A percentile compares a stretch with the other conserved stretches of the same genome.
Evolutionary conservation across 2,329 filamentous ascomycete genomes (phyloP).

Genomic region (Alternaria sp.): DNA sequence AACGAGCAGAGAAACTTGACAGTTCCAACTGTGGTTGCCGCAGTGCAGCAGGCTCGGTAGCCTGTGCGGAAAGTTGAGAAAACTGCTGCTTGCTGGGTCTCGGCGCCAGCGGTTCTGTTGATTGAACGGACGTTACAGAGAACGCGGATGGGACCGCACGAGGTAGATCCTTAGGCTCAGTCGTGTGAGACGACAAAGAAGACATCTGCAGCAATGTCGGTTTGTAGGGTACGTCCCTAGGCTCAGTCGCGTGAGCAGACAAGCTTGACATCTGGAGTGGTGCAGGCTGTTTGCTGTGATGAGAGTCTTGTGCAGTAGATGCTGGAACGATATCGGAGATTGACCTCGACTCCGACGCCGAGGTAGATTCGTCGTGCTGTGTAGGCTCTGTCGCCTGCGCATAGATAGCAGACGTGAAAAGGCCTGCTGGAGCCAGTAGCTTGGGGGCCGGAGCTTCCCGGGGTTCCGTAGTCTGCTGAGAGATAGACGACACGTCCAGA

Average conservation of each 20-base stretch:
- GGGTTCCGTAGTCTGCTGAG: constrained; percentile 41
- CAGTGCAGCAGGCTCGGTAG: constrained; percentile 28
- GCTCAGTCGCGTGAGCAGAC: constrained; percentile 25
- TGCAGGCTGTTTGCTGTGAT: background rate
- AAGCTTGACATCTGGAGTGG: constrained; percentile 18
- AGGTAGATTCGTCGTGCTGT: constrained; percentile 9
- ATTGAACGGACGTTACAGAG: constrained; percentile 33
- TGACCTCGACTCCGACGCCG: constrained; percentile 2
- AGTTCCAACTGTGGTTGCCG: constrained; percentile 26
- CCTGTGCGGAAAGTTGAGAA: constrained; percentile 26
- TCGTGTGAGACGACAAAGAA: constrained; percentile 36
- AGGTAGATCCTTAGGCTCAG: constrained; percentile 33
- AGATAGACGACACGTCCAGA: constrained; percentile 37
- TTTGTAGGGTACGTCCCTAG: constrained; percentile 18
- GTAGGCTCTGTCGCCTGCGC: constrained; percentile 38
- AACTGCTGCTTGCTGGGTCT: constrained; percentile 19
- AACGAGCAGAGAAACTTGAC: constrained; percentile 30
- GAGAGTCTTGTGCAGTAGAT: background rate
- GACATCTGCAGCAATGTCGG: constrained; percentile 36
- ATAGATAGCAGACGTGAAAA: constrained; percentile 41
- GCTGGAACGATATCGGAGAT: background rate
- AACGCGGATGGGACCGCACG: constrained; percentile 27
- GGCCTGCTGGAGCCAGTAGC: constrained; percentile 22
- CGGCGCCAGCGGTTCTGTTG: constrained; percentile 23
- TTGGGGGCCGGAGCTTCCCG: constrained; percentile 29